Percentiles rank a stretch among this genome's conserved stretches.
phyloP scores from a whole-genome alignment of 2,329 filamentous ascomycete genomes.

The Ceratocystis destructans region DNA sequence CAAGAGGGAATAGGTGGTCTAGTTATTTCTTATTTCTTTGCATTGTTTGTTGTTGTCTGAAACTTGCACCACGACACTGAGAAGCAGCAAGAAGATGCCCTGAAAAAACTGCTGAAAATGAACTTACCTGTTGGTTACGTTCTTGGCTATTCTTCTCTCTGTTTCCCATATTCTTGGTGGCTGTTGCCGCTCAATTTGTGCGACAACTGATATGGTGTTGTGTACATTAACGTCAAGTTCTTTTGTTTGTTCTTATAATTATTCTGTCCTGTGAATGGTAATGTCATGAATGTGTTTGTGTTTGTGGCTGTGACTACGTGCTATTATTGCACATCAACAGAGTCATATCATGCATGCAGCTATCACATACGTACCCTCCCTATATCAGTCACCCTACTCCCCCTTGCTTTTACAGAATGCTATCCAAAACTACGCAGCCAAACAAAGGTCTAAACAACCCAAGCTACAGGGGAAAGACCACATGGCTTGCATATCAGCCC shows the following conservation, averaged over 20 bases:
- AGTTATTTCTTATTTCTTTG: slow-evolving; percentile 9
- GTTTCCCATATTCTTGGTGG: slow-evolving; percentile 6
- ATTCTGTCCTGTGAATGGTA: too few relatives aligned
- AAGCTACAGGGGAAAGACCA: neutral
- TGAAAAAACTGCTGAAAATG: too few relatives aligned
- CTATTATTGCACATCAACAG: too few relatives aligned
- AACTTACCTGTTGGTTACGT: too few relatives aligned
- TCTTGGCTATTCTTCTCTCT: neutral
- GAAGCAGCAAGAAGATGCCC: neutral
- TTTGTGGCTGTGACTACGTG: too few relatives aligned
- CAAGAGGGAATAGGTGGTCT: slow-evolving; percentile 9
- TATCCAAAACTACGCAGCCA: neutral
- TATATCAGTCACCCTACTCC: neutral
- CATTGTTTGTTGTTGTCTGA: slow-evolving; percentile 2
- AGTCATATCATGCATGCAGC: too few relatives aligned
- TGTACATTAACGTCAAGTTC: too few relatives aligned
- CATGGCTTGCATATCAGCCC: neutral
- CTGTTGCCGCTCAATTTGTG: slow-evolving; percentile 6
- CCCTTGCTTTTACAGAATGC: neutral
- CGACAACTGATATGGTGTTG: neutral
- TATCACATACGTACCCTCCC: too few relatives aligned
- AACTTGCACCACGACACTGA: neutral
- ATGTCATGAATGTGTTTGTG: too few relatives aligned
- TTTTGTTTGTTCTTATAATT: too few relatives aligned
- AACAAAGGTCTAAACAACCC: neutral